Evolutionary conservation across 371 early-diverging fungal species (phyloP).

Genomic region (Capillidium heterosporum): DNA sequence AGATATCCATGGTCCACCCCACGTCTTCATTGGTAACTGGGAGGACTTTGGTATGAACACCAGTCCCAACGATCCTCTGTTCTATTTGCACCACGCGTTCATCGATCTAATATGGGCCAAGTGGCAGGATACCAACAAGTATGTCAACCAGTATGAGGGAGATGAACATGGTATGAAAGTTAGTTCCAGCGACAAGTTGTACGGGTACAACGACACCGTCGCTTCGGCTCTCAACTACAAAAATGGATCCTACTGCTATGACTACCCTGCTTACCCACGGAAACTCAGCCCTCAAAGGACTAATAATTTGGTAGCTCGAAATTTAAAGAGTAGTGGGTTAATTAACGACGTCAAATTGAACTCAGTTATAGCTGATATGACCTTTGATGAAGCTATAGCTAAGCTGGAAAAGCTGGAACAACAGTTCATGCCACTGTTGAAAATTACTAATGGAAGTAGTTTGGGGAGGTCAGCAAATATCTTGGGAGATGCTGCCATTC

Average conservation of each 20-base stretch:
- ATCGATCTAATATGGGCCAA: slow-evolving; percentile 9
- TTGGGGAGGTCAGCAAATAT: background rate
- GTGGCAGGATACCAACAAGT: background rate
- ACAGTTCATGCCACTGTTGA: background rate
- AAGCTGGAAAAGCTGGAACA: background rate
- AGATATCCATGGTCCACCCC: slow-evolving; percentile 20
- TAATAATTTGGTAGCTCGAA: background rate
- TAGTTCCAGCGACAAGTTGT: background rate
- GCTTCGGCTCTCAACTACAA: background rate
- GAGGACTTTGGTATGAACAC: slow-evolving; percentile 19
- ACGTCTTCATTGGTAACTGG: slow-evolving; percentile 15
- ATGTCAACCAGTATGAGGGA: background rate
- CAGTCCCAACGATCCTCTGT: slow-evolving; percentile 32
- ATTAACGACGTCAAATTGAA: background rate
- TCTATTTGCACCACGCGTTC: slow-evolving; percentile 34
- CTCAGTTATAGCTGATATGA: background rate
- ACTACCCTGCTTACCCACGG: background rate
- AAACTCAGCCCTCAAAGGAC: background rate
- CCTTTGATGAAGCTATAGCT: background rate
- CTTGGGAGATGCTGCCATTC: background rate
- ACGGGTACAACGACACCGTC: background rate
- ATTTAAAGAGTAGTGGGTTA: background rate
- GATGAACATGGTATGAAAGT: background rate
- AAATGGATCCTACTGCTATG: background rate
- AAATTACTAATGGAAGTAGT: background rate